Conservation (phyloP, 768 basidiomycete species). For the Coprinopsis marcescibilis region DNA sequence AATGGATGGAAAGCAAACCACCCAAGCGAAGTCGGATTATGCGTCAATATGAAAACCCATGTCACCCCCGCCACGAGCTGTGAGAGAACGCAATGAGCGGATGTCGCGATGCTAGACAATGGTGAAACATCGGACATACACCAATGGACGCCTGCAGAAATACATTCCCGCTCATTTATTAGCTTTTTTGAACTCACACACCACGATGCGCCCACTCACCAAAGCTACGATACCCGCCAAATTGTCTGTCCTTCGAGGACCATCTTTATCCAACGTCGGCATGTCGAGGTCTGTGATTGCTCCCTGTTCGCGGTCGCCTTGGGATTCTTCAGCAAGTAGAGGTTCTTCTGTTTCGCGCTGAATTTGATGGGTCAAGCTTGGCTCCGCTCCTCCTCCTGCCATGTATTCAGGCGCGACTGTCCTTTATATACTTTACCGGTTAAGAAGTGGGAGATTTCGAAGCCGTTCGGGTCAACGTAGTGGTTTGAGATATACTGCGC, state of each 20-base stretch:
- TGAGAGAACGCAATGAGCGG: not conserved
- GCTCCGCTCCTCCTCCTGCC: not conserved
- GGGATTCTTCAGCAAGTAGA: not conserved
- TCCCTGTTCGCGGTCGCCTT: not conserved
- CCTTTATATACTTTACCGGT: too few species aligned
- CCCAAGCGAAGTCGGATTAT: conserved; percentile 37
- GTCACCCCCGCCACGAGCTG: conserved; percentile 38
- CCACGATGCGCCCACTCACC: not conserved
- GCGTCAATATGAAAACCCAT: conserved; percentile 41
- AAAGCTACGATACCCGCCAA: not conserved
- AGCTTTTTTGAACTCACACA: too few species aligned
- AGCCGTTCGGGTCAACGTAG: too few species aligned
- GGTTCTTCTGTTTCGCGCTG: not conserved
- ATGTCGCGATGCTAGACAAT: too few species aligned
- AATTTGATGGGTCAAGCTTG: not conserved
- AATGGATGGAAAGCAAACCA: conserved; percentile 69
- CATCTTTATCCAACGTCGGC: too few species aligned
- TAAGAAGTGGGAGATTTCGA: too few species aligned
- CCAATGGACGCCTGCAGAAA: conserved; percentile 5
- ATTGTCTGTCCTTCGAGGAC: not conserved
- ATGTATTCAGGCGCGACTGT: too few species aligned
- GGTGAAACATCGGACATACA: not conserved
- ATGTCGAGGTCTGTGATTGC: not conserved
- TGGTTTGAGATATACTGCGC: too few species aligned
- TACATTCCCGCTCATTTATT: too few species aligned